phyloP scores from a whole-genome alignment of 2,329 filamentous ascomycete genomes.

The Aureobasidium lini region DNA sequence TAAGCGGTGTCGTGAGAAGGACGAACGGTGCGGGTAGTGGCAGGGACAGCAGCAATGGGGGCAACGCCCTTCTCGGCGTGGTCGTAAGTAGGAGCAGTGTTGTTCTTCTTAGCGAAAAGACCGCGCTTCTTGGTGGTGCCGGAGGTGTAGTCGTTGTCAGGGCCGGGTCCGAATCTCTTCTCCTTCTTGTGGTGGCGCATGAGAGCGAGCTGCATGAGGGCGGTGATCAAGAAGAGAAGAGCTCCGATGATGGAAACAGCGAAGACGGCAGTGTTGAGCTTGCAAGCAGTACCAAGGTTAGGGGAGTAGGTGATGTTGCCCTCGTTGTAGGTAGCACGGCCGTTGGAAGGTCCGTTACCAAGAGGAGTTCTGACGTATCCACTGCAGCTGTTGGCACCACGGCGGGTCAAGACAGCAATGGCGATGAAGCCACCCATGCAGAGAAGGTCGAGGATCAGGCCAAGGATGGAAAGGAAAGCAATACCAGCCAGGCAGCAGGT shows the following conservation, averaged over 20 bases:
- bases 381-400: conserved; percentile 60
- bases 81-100: conserved; percentile 20
- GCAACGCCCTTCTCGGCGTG: conserved; percentile 40
- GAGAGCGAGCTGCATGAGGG: conserved; percentile 60
- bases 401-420: conserved; percentile 65
- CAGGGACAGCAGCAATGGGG: conserved; percentile 22
- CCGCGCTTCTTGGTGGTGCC: conserved; percentile 43
- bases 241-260: conserved; percentile 71
- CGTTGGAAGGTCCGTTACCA: conserved; percentile 52
- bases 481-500: conserved; percentile 75
- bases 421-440: conserved; percentile 76
- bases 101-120: conserved; percentile 36
- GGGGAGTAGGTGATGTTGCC: conserved; percentile 37
- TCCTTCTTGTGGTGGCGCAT: conserved; percentile 65
- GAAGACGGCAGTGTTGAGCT: conserved; percentile 67
- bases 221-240: conserved; percentile 67
- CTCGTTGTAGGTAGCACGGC: conserved; percentile 29
- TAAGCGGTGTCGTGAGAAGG: conserved; percentile 44
- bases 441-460: conserved; percentile 66
- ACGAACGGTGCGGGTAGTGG: conserved; percentile 29
- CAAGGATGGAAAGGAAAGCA: conserved; percentile 63
- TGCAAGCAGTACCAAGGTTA: conserved; percentile 56
- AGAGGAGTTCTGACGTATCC: conserved; percentile 60
- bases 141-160: conserved; percentile 60
- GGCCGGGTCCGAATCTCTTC: conserved; percentile 61